Conservation (phyloP, 495 filamentous ascomycete species). For the Lasiosphaeriaceae sp. region DNA sequence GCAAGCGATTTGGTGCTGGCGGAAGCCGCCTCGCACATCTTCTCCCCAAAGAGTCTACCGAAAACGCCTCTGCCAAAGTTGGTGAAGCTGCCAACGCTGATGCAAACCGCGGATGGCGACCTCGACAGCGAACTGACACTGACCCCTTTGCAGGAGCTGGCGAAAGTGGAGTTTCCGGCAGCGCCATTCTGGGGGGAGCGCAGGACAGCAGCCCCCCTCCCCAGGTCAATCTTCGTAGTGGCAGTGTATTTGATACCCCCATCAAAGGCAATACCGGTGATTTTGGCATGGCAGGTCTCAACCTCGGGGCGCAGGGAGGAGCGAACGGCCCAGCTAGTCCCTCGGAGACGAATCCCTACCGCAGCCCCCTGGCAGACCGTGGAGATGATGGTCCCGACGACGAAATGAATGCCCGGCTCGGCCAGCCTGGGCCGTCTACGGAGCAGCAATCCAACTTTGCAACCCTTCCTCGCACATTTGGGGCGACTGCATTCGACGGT, state of each 20-base stretch:
- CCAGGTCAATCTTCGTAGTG: conserved; percentile 31
- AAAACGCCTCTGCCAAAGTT: conserved; percentile 49
- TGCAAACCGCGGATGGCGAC: conserved; percentile 40
- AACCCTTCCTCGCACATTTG: conserved; percentile 45
- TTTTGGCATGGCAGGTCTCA: conserved; percentile 80
- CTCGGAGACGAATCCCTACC: conserved; percentile 96
- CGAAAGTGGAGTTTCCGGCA: conserved; percentile 55
- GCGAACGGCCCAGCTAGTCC: conserved; percentile 68
- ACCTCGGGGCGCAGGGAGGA: conserved; percentile 52
- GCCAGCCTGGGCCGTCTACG: conserved; percentile 31
- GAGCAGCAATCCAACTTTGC: conserved; percentile 44
- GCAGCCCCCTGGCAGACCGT: conserved; percentile 65
- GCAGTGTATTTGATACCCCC: conserved; percentile 52
- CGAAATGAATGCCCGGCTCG: conserved; percentile 51
- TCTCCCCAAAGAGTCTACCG: conserved; percentile 71
- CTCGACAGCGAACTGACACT: conserved; percentile 65
- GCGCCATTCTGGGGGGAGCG: conserved; percentile 74
- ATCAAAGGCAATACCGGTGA: conserved; percentile 53
- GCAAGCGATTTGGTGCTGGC: conserved; percentile 67
- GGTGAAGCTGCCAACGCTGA: conserved; percentile 33
- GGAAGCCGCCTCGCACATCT: conserved; percentile 83
- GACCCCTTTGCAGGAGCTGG: conserved; percentile 72
- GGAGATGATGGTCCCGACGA: conserved; percentile 69
- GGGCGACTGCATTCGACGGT: conserved; percentile 55
- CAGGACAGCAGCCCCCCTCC: conserved; percentile 66